Base-by-base conservation (phyloP, 2,329 filamentous ascomycete genomes). In the Leptographium wingfieldii region DNA sequence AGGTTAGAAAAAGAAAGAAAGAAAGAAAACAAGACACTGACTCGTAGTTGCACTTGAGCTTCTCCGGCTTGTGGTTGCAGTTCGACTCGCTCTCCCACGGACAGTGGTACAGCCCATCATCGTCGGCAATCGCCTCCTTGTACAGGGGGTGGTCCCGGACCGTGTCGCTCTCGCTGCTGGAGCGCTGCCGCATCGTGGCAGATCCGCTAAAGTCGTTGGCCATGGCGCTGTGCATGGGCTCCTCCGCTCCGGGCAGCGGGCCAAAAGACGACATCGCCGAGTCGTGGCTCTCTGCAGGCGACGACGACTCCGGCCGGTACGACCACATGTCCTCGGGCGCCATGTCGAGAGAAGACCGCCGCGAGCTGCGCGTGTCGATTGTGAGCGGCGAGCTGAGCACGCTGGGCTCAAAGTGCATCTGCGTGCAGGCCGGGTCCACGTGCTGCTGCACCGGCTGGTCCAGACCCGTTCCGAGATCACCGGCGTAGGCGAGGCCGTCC, bases 1-100 rank as follows among this genome's bases (percentile, higher is more conserved):
- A 73, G 71, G 12, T 2, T 3, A 19, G 16, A 43, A 19, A 14
- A 43, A 19, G 16, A 14, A 16, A 43, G 12, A 19, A 19, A 5
- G 40, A 19, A 19, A 43, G 12, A 14, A 19, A 16, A 52, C 5
- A 16, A 35, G 40, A 14, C 2, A 55, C 90, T 82, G 86, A 95
- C 92, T 96, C 92, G 71, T 96, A 97, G 76, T 96, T 95, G 85
- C 92, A 96, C 83, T 96, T 96, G 67, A 97, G 88, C 77, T 95
- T 94, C 70, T 95, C 94, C 49, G 92, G 84, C 76, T 89, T 88
- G 83, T 96, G 92, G 73, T 83, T 88, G 82, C 92, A 97, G 69
- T 71, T 77, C 38, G 75, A 61, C 62, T 85, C 79, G 67, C 84
- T 87, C 71, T 87, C 85, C 79, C 87, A 94, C 6, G 92, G 92